Percentiles rank a stretch among this genome's conserved stretches.
These are phyloP conservation scores for Neurospora hispaniola DNA, from an alignment of 495 filamentous ascomycete species.

Conservation along the genomic window DNA sequence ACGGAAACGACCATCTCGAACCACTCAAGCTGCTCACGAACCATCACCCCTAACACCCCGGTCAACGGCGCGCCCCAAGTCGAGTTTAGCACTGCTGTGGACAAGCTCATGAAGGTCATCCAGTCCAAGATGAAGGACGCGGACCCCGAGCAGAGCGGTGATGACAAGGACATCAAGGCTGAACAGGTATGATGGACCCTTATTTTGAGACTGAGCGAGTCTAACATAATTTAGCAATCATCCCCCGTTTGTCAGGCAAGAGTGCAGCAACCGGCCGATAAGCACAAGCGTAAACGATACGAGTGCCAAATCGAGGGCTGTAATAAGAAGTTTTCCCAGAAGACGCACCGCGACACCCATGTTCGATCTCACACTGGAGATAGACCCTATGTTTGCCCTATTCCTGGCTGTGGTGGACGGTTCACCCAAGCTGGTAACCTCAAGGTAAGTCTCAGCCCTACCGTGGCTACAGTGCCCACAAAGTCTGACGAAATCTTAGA, in stretches of 20 bases:
- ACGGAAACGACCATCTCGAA: slow-evolving; percentile 4
- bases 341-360: slow-evolving; percentile 90
- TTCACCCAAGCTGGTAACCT: slow-evolving; percentile 88
- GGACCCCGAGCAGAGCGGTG: not conserved
- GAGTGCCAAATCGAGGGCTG: slow-evolving; percentile 67
- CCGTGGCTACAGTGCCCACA: not conserved
- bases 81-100: slow-evolving; percentile 71
- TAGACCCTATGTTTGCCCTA: slow-evolving; percentile 69
- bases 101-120: slow-evolving; percentile 87
- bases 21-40: slow-evolving; percentile 12
- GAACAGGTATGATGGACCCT: slow-evolving; percentile 4
- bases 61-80: slow-evolving; percentile 26
- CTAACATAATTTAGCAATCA: not conserved
- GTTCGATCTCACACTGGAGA: slow-evolving; percentile 81
- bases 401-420: slow-evolving; percentile 69
- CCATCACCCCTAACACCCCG: slow-evolving; percentile 16
- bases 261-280: slow-evolving; percentile 1
- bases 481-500: slow-evolving; percentile 11
- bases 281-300: slow-evolving; percentile 51
- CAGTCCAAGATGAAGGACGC: slow-evolving; percentile 48
- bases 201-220: not conserved
- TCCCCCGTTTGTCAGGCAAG: not conserved
- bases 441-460: slow-evolving; percentile 45
- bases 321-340: slow-evolving; percentile 76
- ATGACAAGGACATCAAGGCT: slow-evolving; percentile 1